Conservation (phyloP, 2,329 filamentous ascomycete species). For the Verticillium albo-atrum region DNA sequence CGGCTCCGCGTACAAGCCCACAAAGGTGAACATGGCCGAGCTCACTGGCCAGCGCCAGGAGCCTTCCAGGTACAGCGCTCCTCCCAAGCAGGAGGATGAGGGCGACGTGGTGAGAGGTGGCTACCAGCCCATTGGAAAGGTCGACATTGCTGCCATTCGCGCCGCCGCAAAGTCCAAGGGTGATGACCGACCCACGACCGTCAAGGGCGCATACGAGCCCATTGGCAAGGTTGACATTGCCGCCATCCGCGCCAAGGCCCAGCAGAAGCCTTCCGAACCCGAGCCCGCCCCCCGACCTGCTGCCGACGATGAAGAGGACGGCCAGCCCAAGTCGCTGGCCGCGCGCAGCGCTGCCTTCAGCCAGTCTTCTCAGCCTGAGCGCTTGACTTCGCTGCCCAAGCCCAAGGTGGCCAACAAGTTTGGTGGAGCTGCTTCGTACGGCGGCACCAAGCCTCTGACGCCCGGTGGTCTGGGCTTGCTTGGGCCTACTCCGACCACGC, state of each 20-base stretch:
- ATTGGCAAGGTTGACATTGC: conserved; percentile 96
- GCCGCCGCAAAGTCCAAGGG: conserved; percentile 63
- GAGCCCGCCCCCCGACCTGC: conserved; percentile 22
- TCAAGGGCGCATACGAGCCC: conserved; percentile 93
- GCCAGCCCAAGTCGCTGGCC: conserved; percentile 56
- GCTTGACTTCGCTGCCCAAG: conserved; percentile 84
- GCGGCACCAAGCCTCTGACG: conserved; percentile 83
- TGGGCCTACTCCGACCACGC: conserved; percentile 53
- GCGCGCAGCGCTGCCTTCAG: conserved; percentile 73
- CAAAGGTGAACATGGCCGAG: conserved; percentile 88
- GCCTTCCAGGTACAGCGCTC: conserved; percentile 53
- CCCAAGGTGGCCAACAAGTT: conserved; percentile 94
- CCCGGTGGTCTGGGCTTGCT: conserved; percentile 66
- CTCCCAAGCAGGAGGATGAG: conserved; percentile 37
- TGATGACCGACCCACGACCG: conserved; percentile 76
- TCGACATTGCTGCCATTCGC: conserved; percentile 92
- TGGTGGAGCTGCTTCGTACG: conserved; percentile 65
- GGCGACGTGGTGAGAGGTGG: conserved; percentile 72
- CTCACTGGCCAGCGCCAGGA: conserved; percentile 70
- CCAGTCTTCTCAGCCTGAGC: conserved; percentile 58
- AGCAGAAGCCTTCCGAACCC: conserved; percentile 58
- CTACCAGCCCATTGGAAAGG: conserved; percentile 93
- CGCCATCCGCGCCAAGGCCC: conserved; percentile 80
- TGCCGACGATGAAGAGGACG: conserved; percentile 1
- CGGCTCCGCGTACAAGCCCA: conserved; percentile 86